Base-by-base conservation (phyloP, 306 rosid genomes). In the Morella rubra region DNA sequence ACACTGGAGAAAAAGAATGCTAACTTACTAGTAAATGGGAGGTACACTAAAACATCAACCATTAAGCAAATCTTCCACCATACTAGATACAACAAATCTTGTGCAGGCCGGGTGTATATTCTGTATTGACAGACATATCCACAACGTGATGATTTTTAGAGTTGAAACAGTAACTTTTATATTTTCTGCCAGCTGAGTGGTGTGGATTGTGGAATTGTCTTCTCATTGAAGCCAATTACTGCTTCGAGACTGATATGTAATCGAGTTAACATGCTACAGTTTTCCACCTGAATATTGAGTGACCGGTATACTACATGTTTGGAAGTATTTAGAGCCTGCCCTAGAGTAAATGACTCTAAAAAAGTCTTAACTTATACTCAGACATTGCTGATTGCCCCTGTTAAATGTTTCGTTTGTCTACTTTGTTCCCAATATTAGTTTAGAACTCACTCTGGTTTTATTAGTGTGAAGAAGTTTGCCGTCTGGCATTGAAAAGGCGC, bases 391-490 rank as follows among this genome's bases (percentile, higher is more conserved):
- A 55, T 81, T 70, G 22, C n/a, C 22, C 75, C 51, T 41, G 47
- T 65, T 42, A 42, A 65, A 41, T 18, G 27, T 1, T 65, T 73
- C 2, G 2, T 41, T 78, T n/a, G 44, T 60, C 22, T 69, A 7
- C 24, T 37, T 7, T 72, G 62, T 27, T 27, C 80, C 70, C 27
- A 55, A 22, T n/a, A 71, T 51, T 61, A 42, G 54, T 68, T 79
- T 66, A 58, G 78, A 58, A 76, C 86, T 89, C 74, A 81, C 74
- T 73, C 76, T 12, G 67, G 74, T 68, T 83, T 56, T 61, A 41
- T 81, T 76, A 93, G 98, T 93, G 98, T 77, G 98, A 93, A 86
- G 94, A 93, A 85, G 94, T 93, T 75, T 93, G 98, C 80, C 96
- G 94, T 72, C 76, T 85, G 76, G 98, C 98, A 68, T 80, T 93